These are phyloP conservation scores for Bipolaris sorokiniana DNA, from an alignment of 2,329 filamentous ascomycete genomes.

Conservation along the genomic window DNA sequence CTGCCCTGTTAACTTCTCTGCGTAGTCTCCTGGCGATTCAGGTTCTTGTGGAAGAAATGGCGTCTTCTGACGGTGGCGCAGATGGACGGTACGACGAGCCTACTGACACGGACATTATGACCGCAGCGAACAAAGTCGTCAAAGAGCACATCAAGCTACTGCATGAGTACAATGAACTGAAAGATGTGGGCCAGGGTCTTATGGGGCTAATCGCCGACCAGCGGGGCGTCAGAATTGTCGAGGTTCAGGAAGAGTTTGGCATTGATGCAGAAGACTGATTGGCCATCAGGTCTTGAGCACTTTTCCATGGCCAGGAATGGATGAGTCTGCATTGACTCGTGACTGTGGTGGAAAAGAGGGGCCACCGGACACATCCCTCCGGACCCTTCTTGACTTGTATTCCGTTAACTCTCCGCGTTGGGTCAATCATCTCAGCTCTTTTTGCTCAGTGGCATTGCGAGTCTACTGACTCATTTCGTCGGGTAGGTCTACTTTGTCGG, in stretches of 20 bases:
- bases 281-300: background rate
- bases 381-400: slow-evolving; percentile 3
- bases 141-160: slow-evolving; percentile 68
- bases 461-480: background rate
- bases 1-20: slow-evolving; percentile 43
- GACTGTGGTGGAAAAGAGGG: background rate
- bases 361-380: background rate
- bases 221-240: slow-evolving; percentile 61
- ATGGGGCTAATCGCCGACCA: slow-evolving; percentile 72
- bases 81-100: slow-evolving; percentile 29
- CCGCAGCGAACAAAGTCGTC: slow-evolving; percentile 60
- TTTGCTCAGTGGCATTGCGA: background rate
- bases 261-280: slow-evolving; percentile 52
- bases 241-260: slow-evolving; percentile 58
- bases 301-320: background rate
- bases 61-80: slow-evolving; percentile 25
- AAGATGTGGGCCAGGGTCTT: slow-evolving; percentile 69
- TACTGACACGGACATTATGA: slow-evolving; percentile 43
- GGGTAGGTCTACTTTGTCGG: background rate
- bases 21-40: slow-evolving; percentile 40
- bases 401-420: background rate
- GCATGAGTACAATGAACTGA: slow-evolving; percentile 74
- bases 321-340: background rate
- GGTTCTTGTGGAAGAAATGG: slow-evolving; percentile 41
- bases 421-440: background rate